Base-by-base conservation (phyloP, 31 red algal species). In the Odonthalia washingtoniensis region DNA sequence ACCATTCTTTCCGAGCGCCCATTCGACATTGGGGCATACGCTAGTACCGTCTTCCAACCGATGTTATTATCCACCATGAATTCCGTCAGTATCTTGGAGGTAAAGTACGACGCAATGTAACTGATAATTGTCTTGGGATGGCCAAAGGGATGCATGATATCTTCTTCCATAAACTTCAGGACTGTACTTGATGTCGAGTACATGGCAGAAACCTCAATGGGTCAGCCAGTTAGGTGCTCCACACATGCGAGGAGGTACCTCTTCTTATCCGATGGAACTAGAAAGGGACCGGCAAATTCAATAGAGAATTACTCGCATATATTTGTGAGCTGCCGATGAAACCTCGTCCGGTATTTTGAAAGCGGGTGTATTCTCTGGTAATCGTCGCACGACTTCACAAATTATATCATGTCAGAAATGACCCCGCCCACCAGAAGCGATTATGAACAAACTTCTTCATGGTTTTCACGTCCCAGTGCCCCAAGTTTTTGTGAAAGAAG, bases 221-320 rank as follows among this genome's bases (percentile, higher is more conserved):
- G 21, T 26, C 67, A 70, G 67, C 67, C 67, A 70, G 67, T 70
- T 6, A 70, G 28, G 28, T 70, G 67, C 33, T 70, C 67, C 28
- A 70, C 16, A 6, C 16, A 18, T 6, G 9, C 27, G 6, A 70
- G 67, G 16, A 70, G 9, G 49, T 57, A 57, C 21, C 49, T 14
- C 49, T 57, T 21, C 21, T 21, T 57, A 57, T 57, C 21, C 49
- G 21, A 21, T 14, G 12, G 12, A 14, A 21, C 21, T 14, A 21
- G 49, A 14, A 57, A 21, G 9, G 49, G 21, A 9, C 49, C 49
- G 49, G 49, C 49, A 21, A 57, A 57, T 9, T 57, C 49, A 57
- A 57, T 57, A 9, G 12, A 57, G 49, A 57, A 57, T 21, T 9
- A 14, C 21, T 57, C 49, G 49, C 9, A 57, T 21, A 36, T 18